These are phyloP conservation scores for Lachnellula suecica DNA, from an alignment of 2,329 filamentous ascomycete genomes.

Conservation along the genomic window DNA sequence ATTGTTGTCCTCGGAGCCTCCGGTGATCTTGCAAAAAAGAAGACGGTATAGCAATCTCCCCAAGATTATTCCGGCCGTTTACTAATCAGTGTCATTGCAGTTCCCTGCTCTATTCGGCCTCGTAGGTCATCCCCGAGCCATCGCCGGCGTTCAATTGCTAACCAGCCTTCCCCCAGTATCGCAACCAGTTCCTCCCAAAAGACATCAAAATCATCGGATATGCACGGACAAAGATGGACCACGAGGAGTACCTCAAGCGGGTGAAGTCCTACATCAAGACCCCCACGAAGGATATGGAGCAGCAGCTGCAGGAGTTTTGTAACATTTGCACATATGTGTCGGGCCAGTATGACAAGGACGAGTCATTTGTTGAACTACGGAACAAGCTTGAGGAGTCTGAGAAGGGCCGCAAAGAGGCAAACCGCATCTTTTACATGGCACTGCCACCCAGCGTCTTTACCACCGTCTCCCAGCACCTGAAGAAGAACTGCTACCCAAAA, in stretches of 20 bases:
- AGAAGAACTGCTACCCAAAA: constrained; percentile 93
- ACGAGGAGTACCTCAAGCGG: constrained; percentile 88
- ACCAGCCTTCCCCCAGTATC: constrained; percentile 61
- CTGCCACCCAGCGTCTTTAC: constrained; percentile 97
- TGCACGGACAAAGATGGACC: constrained; percentile 99
- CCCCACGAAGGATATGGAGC: constrained; percentile 94
- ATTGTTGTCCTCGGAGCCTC: constrained; percentile 97
- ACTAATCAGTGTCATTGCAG: constrained; percentile 46
- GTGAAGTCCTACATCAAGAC: constrained; percentile 99
- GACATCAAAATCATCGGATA: constrained; percentile 97
- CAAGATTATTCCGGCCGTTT: not conserved
- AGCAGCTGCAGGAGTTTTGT: constrained; percentile 90
- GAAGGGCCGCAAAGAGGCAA: constrained; percentile 75
- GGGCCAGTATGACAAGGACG: constrained; percentile 97
- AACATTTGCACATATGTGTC: constrained; percentile 87
- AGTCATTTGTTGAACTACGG: constrained; percentile 84
- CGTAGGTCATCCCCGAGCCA: constrained; percentile 57
- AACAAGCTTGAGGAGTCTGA: constrained; percentile 86
- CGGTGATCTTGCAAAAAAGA: constrained; percentile 98
- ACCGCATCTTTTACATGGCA: constrained; percentile 99
- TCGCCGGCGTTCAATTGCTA: constrained; percentile 7
- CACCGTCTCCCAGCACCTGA: constrained; percentile 93
- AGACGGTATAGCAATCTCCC: constrained; percentile 66
- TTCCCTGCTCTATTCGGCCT: constrained; percentile 97
- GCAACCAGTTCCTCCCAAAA: constrained; percentile 97